phyloP scores from a whole-genome alignment of 2,329 filamentous ascomycete genomes.

The Penicillium occitanis region DNA sequence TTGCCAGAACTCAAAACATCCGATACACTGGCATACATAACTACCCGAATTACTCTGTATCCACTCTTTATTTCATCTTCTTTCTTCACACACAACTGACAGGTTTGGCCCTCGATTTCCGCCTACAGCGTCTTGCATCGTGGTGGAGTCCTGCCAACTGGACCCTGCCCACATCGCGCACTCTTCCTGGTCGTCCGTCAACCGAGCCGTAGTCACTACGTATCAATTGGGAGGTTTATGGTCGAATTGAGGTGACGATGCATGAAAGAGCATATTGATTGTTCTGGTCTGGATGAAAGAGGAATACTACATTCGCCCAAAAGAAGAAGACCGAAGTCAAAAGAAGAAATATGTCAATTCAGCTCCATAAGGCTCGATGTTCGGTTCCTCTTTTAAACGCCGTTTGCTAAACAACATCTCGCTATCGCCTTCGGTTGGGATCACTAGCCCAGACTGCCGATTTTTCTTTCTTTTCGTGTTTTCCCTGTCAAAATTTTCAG shows the following conservation, averaged over 20 bases:
- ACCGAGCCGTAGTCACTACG: slow-evolving; percentile 7
- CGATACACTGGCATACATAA: neutral
- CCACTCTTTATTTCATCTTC: slow-evolving; percentile 4
- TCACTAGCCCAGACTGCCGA: neutral
- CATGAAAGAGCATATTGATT: neutral
- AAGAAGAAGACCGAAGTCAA: neutral
- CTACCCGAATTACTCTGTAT: neutral
- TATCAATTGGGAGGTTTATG: neutral
- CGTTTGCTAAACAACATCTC: slow-evolving; percentile 5
- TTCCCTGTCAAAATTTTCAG: neutral
- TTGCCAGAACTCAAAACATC: neutral
- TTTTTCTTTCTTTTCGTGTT: neutral
- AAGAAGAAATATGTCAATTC: neutral
- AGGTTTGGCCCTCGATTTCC: slow-evolving; percentile 5
- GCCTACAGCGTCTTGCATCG: slow-evolving; percentile 23
- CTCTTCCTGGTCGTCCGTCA: slow-evolving; percentile 22
- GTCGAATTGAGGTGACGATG: neutral
- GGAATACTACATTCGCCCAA: neutral
- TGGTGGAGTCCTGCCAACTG: slow-evolving; percentile 30
- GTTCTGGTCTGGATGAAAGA: neutral
- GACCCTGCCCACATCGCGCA: slow-evolving; percentile 25
- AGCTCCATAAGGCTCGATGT: neutral
- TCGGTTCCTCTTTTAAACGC: neutral
- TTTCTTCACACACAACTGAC: neutral
- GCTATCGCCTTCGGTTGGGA: neutral